Percentiles rank a stretch among this genome's conserved stretches.
Evolutionary conservation across 108 stramenopile genomes (phyloP).

Genomic region (Nitzschia sp.): DNA sequence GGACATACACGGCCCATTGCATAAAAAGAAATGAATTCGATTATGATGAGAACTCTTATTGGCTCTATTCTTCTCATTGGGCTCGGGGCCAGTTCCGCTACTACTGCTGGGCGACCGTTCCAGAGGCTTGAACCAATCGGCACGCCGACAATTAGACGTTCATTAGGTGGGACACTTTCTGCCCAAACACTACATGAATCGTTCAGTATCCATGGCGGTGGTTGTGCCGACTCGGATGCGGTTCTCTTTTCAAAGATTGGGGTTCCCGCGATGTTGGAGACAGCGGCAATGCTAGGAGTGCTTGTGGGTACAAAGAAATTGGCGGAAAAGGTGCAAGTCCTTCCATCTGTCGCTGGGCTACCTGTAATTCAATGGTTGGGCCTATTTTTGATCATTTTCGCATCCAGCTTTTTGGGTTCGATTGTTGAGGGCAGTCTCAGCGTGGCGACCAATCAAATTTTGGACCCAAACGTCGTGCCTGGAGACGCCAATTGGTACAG

Average conservation of each 20-base stretch:
- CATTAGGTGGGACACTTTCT: too few species aligned
- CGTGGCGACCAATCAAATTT: constrained; percentile 54
- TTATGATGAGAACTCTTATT: too few species aligned
- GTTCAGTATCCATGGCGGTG: background rate
- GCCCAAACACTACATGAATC: too few species aligned
- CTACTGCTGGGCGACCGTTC: too few species aligned
- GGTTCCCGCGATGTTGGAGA: background rate
- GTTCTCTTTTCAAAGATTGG: constrained; percentile 26
- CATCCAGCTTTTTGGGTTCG: constrained; percentile 40
- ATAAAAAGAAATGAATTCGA: too few species aligned
- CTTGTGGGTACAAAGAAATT: background rate
- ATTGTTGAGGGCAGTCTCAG: constrained; percentile 45
- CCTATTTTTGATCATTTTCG: constrained; percentile 38
- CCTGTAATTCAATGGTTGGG: constrained; percentile 22
- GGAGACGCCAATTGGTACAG: constrained; percentile 63
- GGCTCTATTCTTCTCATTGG: too few species aligned
- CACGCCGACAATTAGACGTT: too few species aligned
- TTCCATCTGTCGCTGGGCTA: background rate
- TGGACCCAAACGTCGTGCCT: constrained; percentile 46
- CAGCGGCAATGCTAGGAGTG: constrained; percentile 18
- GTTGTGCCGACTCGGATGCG: background rate
- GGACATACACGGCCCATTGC: too few species aligned
- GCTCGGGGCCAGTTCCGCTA: too few species aligned
- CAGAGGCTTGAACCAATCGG: too few species aligned
- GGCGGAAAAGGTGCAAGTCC: background rate